Percentiles rank a stretch among this genome's conserved stretches.
Conservation (phyloP, 352 stramenopile species). For the Albugo candida region DNA sequence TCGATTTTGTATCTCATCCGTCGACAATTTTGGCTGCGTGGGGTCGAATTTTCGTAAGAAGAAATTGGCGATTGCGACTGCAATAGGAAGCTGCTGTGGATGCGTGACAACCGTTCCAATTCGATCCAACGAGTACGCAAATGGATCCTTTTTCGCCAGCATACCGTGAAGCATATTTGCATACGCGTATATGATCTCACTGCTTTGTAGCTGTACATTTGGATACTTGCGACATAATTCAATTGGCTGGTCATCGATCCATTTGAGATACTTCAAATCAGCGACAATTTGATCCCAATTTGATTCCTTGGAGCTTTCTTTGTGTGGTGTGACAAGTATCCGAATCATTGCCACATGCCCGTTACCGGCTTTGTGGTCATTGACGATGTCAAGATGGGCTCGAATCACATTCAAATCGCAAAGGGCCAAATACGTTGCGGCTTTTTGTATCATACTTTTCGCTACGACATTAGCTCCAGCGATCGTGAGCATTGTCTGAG, state of each 20-base stretch:
- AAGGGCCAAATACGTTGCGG: conserved; percentile 75
- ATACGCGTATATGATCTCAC: conserved; percentile 92
- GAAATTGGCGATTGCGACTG: conserved; percentile 86
- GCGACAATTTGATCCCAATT: conserved; percentile 67
- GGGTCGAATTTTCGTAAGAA: conserved; percentile 83
- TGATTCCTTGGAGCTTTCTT: conserved; percentile 29
- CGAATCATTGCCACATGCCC: conserved; percentile 60
- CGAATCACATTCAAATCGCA: conserved; percentile 89
- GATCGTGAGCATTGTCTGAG: conserved; percentile 75
- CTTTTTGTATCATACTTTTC: conserved; percentile 66
- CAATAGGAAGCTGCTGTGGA: conserved; percentile 75
- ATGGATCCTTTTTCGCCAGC: conserved; percentile 85
- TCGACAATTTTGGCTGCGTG: conserved; percentile 18
- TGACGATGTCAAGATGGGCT: conserved; percentile 89
- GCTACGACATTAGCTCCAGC: conserved; percentile 64
- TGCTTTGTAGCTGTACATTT: conserved; percentile 78
- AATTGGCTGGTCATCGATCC: conserved; percentile 63
- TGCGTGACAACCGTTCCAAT: conserved; percentile 88
- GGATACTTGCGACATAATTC: conserved; percentile 67
- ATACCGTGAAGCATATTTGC: conserved; percentile 89
- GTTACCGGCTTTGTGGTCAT: conserved; percentile 57
- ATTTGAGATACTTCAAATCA: conserved; percentile 82
- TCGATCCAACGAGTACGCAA: conserved; percentile 87
- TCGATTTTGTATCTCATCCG: conserved; percentile 20
- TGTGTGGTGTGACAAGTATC: conserved; percentile 53